phyloP scores from a whole-genome alignment of 768 basidiomycete species.

The Tylopilus balloui region DNA sequence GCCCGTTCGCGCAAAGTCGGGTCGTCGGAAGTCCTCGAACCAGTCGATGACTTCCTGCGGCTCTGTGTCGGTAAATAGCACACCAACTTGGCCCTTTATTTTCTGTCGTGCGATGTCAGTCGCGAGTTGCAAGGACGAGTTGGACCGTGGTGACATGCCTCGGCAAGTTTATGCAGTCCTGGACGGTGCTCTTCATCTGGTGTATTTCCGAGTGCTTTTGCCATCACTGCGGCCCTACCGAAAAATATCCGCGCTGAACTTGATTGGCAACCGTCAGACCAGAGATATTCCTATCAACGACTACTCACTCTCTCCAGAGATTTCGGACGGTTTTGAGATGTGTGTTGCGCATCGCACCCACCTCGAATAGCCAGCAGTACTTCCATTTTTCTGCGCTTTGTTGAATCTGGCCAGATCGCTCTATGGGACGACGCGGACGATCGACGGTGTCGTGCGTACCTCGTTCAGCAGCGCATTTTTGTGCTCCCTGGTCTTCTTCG shows the following conservation, averaged over 20 bases:
- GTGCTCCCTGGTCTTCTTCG: conserved; percentile 88
- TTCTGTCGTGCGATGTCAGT: conserved; percentile 44
- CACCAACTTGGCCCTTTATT: conserved; percentile 92
- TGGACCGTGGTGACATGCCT: conserved; percentile 46
- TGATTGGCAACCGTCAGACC: conserved; percentile 7
- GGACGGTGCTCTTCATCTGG: conserved; percentile 79
- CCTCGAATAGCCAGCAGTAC: conserved; percentile 94
- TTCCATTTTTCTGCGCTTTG: conserved; percentile 83
- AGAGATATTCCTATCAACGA: background rate
- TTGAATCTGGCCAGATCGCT: conserved; percentile 59
- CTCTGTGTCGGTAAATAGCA: conserved; percentile 87
- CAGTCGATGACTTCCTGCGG: conserved; percentile 91
- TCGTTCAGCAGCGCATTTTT: conserved; percentile 81
- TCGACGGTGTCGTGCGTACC: conserved; percentile 39
- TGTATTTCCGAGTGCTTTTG: conserved; percentile 88
- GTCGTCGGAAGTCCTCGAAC: conserved; percentile 87
- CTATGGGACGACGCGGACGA: conserved; percentile 4
- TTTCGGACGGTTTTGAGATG: conserved; percentile 91
- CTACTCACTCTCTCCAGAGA: conserved; percentile 84
- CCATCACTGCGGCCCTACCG: conserved; percentile 85
- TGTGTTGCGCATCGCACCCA: conserved; percentile 93
- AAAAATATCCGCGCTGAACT: conserved; percentile 84
- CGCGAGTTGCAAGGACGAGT: conserved; percentile 5
- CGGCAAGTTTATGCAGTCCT: conserved; percentile 76
- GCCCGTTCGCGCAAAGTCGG: conserved; percentile 89